Evolutionary conservation across 306 rosid species (phyloP).

Genomic region (Rosa lucieae): DNA sequence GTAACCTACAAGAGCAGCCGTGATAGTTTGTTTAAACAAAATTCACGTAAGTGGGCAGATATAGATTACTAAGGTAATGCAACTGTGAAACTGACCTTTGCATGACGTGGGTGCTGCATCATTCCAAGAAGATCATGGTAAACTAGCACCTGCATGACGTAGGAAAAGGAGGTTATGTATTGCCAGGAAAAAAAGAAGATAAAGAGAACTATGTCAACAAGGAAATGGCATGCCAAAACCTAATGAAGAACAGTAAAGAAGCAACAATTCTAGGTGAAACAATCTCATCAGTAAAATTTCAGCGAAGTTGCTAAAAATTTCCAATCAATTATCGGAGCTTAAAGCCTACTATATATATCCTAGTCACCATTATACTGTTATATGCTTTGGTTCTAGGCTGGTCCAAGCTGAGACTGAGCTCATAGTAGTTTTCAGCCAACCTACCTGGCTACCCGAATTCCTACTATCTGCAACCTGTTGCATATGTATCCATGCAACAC

Average conservation of each 20-base stretch:
- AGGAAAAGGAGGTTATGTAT: background rate
- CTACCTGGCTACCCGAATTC: background rate
- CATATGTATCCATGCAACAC: background rate
- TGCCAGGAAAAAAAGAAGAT: background rate
- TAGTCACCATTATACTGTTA: too few relatives aligned
- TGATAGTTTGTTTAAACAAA: constrained; percentile 1
- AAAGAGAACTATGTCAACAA: background rate
- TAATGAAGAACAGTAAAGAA: background rate
- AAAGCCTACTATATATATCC: too few relatives aligned
- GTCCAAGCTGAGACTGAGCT: background rate
- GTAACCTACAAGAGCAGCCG: constrained; percentile 55
- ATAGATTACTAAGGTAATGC: background rate
- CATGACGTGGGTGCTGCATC: constrained; percentile 92
- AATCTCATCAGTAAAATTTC: background rate
- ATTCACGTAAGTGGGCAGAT: background rate
- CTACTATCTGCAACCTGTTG: background rate
- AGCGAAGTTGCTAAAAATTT: background rate
- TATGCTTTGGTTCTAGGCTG: too few relatives aligned
- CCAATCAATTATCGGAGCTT: too few relatives aligned
- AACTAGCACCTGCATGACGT: constrained; percentile 65
- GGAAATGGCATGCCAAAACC: background rate
- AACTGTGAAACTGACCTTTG: constrained; percentile 53
- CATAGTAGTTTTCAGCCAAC: background rate
- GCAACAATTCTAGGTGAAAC: background rate
- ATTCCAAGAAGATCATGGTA: constrained; percentile 96